Evolutionary conservation across 768 basidiomycete species (phyloP).

Genomic region (Kwoniella sp.): DNA sequence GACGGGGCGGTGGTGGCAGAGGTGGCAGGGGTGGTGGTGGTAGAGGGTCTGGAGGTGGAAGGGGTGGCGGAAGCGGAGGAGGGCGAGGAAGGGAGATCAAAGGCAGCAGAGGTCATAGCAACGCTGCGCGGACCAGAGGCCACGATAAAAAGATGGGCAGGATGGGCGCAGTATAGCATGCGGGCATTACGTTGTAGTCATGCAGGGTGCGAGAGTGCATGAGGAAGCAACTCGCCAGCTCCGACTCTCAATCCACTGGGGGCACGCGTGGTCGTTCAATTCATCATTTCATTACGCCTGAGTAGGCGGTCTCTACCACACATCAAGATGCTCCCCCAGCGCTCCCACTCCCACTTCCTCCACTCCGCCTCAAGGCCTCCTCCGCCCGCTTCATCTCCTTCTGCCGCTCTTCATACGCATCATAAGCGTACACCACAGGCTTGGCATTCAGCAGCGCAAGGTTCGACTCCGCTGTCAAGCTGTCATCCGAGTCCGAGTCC

Average conservation of each 20-base stretch:
- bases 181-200: neutral
- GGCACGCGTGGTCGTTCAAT: too few relatives aligned
- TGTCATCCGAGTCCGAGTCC: conserved; percentile 31
- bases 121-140: conserved; percentile 73
- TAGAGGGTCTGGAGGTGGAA: conserved; percentile 38
- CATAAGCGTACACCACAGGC: conserved; percentile 76
- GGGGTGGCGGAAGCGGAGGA: conserved; percentile 50
- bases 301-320: too few relatives aligned
- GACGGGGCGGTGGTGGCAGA: conserved; percentile 50
- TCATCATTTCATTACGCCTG: too few relatives aligned
- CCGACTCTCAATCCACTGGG: too few relatives aligned
- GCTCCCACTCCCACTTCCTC: conserved; percentile 8
- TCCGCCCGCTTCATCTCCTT: conserved; percentile 15
- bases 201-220: too few relatives aligned
- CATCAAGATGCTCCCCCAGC: too few relatives aligned
- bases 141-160: conserved; percentile 84
- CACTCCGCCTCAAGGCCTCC: conserved; percentile 1
- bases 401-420: conserved; percentile 72
- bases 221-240: too few relatives aligned
- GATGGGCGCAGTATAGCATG: conserved; percentile 52
- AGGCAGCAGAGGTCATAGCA: conserved; percentile 67
- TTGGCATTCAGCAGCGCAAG: conserved; percentile 31
- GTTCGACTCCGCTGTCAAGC: conserved; percentile 35
- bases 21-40: conserved; percentile 46
- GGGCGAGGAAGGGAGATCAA: conserved; percentile 72